Conservation (phyloP, 805 yeast genomes). For the Yamadazyma laniorum region DNA sequence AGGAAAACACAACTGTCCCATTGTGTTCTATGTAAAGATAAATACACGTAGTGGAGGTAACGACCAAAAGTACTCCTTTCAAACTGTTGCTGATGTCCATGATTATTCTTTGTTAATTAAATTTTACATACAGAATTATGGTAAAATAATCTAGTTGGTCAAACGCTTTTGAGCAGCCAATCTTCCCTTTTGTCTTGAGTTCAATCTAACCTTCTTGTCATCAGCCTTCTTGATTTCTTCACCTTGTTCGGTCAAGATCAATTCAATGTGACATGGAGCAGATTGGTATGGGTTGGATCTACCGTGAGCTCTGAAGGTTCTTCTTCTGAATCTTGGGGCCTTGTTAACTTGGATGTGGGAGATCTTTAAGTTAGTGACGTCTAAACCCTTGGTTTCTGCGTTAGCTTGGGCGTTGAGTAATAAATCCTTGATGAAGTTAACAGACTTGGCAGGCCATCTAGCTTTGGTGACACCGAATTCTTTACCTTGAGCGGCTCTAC, state of each 20-base stretch:
- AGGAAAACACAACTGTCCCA: too few relatives aligned
- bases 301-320: conserved; percentile 99
- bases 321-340: conserved; percentile 99
- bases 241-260: conserved; percentile 91
- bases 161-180: conserved; percentile 84
- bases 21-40: too few relatives aligned
- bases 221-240: conserved; percentile 90
- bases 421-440: conserved; percentile 90
- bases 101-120: conserved; percentile 7
- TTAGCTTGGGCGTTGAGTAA: conserved; percentile 97
- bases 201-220: conserved; percentile 63
- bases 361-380: conserved; percentile 87
- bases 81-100: too few relatives aligned
- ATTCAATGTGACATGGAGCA: conserved; percentile 98
- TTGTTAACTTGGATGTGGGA: conserved; percentile 99
- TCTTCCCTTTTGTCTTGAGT: conserved; percentile 92
- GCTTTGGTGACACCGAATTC: conserved; percentile 99
- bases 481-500: conserved; percentile 99
- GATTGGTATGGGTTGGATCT: conserved; percentile 99
- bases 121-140: conserved; percentile 7
- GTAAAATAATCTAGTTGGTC: conserved; percentile 31
- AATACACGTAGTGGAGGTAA: too few relatives aligned
- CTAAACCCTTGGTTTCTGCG: conserved; percentile 99
- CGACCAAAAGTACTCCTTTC: too few relatives aligned
- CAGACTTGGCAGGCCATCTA: conserved; percentile 99